These are phyloP conservation scores for Saksenaea oblongispora DNA, from an alignment of 371 early-diverging fungal species.

Conservation along the genomic window DNA sequence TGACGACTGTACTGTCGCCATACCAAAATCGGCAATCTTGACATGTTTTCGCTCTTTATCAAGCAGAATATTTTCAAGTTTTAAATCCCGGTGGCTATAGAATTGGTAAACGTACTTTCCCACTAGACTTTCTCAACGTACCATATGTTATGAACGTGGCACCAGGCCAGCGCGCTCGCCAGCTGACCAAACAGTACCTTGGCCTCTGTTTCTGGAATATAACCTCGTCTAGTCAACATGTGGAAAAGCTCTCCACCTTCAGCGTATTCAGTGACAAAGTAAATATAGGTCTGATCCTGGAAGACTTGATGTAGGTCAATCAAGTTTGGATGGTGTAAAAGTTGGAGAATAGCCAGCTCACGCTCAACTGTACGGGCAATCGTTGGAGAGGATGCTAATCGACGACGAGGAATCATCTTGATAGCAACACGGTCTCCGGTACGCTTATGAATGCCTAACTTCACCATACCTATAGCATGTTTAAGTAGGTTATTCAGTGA, in stretches of 20 bases:
- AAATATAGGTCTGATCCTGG: conserved; percentile 49
- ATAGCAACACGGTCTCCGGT: conserved; percentile 43
- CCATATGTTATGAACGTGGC: conserved; percentile 69
- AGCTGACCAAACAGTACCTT: conserved; percentile 91
- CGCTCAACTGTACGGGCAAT: conserved; percentile 60
- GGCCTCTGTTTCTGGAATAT: conserved; percentile 74
- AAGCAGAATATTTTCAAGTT: conserved; percentile 94
- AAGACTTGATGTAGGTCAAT: conserved; percentile 66
- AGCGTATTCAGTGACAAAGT: conserved; percentile 42
- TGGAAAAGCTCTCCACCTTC: conserved; percentile 45
- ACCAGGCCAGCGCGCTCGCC: conserved; percentile 88
- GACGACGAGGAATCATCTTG: conserved; percentile 39
- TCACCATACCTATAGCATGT: conserved; percentile 33
- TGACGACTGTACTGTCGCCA: conserved; percentile 73
- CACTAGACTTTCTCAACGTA: conserved; percentile 11
- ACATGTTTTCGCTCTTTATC: conserved; percentile 69
- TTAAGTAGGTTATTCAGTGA: neutral
- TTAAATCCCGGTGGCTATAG: conserved; percentile 92
- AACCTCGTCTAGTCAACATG: conserved; percentile 22
- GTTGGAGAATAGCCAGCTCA: conserved; percentile 74
- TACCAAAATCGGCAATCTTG: conserved; percentile 86
- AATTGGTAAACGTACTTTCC: neutral
- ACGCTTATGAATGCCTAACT: conserved; percentile 37
- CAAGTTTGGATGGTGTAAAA: conserved; percentile 66
- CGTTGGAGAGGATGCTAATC: conserved; percentile 37